Evolutionary conservation across 164 flowering plant genomes (phyloP).

Genomic region (Macadamia integrifolia): DNA sequence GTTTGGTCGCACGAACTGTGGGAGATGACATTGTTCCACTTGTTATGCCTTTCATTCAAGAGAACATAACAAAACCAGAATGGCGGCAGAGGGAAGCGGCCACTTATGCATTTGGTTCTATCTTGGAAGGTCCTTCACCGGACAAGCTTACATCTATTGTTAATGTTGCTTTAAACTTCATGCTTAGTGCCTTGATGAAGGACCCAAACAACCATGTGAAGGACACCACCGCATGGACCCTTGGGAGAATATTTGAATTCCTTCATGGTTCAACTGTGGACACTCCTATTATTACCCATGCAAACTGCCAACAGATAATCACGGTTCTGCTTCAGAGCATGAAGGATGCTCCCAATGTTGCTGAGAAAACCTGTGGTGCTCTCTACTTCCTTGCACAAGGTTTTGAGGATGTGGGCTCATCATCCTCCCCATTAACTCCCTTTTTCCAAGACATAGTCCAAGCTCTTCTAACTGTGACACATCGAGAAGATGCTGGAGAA

Average conservation of each 20-base stretch:
- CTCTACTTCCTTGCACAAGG: conserved; percentile 73
- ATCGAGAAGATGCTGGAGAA: conserved; percentile 64
- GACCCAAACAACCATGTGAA: conserved; percentile 68
- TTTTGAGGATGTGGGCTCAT: conserved; percentile 41
- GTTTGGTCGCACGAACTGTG: conserved; percentile 60
- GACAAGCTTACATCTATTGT: conserved; percentile 50
- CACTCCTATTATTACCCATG: conserved; percentile 43
- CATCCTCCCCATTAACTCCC: conserved; percentile 56
- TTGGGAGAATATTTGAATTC: conserved; percentile 65
- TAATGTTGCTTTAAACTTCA: conserved; percentile 49
- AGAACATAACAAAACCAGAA: conserved; percentile 58
- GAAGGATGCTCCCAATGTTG: conserved; percentile 67
- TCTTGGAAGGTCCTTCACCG: conserved; percentile 68
- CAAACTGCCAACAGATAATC: conserved; percentile 55
- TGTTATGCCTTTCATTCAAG: conserved; percentile 64
- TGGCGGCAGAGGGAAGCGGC: conserved; percentile 77
- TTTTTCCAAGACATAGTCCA: conserved; percentile 60
- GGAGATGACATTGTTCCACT: conserved; percentile 72
- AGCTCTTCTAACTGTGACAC: conserved; percentile 51
- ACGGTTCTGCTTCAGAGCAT: conserved; percentile 59
- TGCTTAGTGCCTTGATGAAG: conserved; percentile 55
- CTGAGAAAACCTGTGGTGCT: conserved; percentile 75
- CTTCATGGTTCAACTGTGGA: conserved; percentile 52
- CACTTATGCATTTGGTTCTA: conserved; percentile 72
- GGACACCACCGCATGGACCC: conserved; percentile 76